Conservation (phyloP, 257 asterid species). For the Pogostemon cablin region DNA sequence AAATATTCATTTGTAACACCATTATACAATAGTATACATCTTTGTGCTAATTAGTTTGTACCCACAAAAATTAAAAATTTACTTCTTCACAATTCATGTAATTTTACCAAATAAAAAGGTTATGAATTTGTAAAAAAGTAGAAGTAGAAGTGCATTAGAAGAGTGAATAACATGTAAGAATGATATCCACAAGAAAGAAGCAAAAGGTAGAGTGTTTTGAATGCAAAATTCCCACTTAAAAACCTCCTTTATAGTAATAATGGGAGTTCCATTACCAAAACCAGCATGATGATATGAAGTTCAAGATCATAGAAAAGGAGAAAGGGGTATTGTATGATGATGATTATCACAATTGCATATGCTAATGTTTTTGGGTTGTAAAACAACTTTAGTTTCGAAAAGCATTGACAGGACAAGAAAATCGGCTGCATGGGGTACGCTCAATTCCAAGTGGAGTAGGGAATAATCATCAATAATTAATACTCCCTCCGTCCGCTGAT, state of each 20-base stretch:
- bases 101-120: background rate
- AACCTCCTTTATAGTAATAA: constrained; percentile 38
- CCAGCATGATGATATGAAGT: constrained; percentile 30
- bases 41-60: no score
- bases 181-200: constrained; percentile 9
- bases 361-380: constrained; percentile 35
- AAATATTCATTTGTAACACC: no score
- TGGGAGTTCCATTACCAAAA: constrained; percentile 43
- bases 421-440: constrained; percentile 39
- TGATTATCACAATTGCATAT: constrained; percentile 37
- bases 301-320: background rate
- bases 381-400: constrained; percentile 36
- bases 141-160: constrained; percentile 1
- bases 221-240: constrained; percentile 19
- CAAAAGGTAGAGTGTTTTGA: constrained; percentile 17
- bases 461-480: constrained; percentile 39
- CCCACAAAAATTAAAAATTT: no score
- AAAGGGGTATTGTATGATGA: background rate
- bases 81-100: background rate
- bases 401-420: constrained; percentile 52
- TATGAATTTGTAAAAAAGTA: background rate
- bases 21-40: no score
- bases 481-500: background rate
- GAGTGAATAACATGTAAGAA: constrained; percentile 28
- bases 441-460: constrained; percentile 33